Evolutionary conservation across 2,329 filamentous ascomycete species (phyloP).

Genomic region (Colletotrichum spinosum): DNA sequence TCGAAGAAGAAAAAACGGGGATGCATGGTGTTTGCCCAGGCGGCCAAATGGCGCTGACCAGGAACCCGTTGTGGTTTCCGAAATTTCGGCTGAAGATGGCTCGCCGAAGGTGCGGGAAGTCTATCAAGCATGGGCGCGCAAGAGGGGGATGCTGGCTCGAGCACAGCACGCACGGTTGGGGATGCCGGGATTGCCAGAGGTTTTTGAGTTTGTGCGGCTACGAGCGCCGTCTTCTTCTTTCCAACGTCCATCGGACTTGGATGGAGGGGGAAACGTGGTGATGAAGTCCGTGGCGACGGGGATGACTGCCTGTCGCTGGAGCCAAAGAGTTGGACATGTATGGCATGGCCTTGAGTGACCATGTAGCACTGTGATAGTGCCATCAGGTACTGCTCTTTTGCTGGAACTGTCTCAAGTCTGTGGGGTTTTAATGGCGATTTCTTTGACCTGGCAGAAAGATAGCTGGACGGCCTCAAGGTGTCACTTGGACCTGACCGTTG

Average conservation of each 20-base stretch:
- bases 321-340: background rate
- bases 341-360: slow-evolving; percentile 10
- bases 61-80: background rate
- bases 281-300: slow-evolving; percentile 4
- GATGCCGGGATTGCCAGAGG: too few relatives aligned
- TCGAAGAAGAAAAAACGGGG: background rate
- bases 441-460: too few relatives aligned
- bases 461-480: background rate
- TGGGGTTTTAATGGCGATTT: slow-evolving; percentile 8
- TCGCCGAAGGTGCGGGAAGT: slow-evolving; percentile 15
- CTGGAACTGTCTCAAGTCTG: slow-evolving; percentile 32
- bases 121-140: slow-evolving; percentile 6
- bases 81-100: slow-evolving; percentile 1
- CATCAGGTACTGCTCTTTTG: background rate
- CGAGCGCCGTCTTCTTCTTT: background rate
- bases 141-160: background rate
- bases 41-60: too few relatives aligned
- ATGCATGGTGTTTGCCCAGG: background rate
- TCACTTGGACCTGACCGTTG: slow-evolving; percentile 4
- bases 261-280: slow-evolving; percentile 17
- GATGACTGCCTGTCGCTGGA: too few relatives aligned
- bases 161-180: too few relatives aligned
- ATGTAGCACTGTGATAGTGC: background rate
- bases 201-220: too few relatives aligned
- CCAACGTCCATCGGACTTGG: background rate